phyloP scores from a whole-genome alignment of 345 rosid genomes.

The Syzygium grande region DNA sequence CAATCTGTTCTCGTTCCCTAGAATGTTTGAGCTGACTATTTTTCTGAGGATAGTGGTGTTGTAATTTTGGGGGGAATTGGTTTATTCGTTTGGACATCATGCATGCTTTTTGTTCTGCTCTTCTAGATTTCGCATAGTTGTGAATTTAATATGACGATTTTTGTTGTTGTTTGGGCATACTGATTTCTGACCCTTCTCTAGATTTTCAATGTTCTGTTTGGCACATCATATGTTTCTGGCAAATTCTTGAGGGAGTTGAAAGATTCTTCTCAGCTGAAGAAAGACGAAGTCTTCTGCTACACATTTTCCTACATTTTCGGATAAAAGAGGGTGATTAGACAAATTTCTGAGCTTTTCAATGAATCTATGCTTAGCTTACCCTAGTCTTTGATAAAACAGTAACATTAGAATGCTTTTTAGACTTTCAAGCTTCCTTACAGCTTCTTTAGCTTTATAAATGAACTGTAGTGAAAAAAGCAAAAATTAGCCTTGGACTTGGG shows the following conservation, averaged over 20 bases:
- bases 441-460: background rate
- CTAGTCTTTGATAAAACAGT: background rate
- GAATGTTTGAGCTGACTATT: background rate
- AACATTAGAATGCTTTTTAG: background rate
- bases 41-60: background rate
- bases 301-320: background rate
- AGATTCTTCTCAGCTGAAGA: background rate
- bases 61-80: slow-evolving; percentile 17
- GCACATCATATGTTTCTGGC: background rate
- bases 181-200: background rate
- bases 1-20: background rate
- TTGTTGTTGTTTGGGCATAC: slow-evolving; percentile 11
- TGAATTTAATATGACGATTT: background rate
- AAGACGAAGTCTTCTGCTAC: background rate
- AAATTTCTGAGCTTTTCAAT: background rate
- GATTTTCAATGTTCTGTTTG: background rate
- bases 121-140: background rate
- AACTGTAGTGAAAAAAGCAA: background rate
- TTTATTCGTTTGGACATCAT: slow-evolving; percentile 26
- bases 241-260: background rate
- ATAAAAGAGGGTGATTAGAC: background rate
- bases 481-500: background rate
- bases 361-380: background rate
- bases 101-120: background rate
- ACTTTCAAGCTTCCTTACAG: background rate